These are phyloP conservation scores for Tylopilus sp. DNA, from an alignment of 768 basidiomycete species.

Conservation along the genomic window DNA sequence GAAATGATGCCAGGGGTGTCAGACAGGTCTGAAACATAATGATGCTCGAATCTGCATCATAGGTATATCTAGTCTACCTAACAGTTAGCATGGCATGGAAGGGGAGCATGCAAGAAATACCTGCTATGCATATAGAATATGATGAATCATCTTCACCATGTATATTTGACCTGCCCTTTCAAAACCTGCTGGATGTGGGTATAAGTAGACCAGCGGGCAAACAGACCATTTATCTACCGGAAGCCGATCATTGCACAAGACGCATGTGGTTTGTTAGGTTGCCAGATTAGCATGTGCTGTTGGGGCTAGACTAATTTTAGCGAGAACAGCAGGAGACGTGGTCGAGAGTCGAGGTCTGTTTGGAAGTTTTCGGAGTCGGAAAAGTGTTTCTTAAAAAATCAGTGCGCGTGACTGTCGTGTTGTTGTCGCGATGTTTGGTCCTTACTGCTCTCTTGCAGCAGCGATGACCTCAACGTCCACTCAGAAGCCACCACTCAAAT, in stretches of 20 bases:
- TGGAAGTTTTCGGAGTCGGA: too few relatives aligned
- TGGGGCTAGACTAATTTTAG: too few relatives aligned
- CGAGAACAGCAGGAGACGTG: too few relatives aligned
- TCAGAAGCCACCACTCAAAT: conserved; percentile 9
- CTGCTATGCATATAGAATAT: neutral
- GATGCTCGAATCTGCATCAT: neutral
- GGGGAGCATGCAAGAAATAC: neutral
- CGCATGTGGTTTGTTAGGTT: too few relatives aligned
- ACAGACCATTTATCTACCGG: too few relatives aligned
- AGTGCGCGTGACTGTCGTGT: conserved; percentile 22
- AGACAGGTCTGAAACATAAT: too few relatives aligned
- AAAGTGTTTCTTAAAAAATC: conserved; percentile 3
- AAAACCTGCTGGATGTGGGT: too few relatives aligned
- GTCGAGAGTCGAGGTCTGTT: too few relatives aligned
- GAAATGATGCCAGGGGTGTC: too few relatives aligned
- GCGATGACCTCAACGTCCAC: conserved; percentile 6
- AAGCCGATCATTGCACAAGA: too few relatives aligned
- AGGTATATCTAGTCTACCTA: neutral
- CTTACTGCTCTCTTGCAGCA: neutral
- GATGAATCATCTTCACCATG: neutral
- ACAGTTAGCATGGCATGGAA: neutral
- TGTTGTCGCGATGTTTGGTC: conserved; percentile 15
- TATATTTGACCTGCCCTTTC: neutral
- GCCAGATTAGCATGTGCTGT: too few relatives aligned
- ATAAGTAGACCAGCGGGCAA: too few relatives aligned